Percentiles rank a stretch among this genome's conserved stretches.
phyloP scores from a whole-genome alignment of 176 grass and related monocot species.

The Musa itinerans region DNA sequence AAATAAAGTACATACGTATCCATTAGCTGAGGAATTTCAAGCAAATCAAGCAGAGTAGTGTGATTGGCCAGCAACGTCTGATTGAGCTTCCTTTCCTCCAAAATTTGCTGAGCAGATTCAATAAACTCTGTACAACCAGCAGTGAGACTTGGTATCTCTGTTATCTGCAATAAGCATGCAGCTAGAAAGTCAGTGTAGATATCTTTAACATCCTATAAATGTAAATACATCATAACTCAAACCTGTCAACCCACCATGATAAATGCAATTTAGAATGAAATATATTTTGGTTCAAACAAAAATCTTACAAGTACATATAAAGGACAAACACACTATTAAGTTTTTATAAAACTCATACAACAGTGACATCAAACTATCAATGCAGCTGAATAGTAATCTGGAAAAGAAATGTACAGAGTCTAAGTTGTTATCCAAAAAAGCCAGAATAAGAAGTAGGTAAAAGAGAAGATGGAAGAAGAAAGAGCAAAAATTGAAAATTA shows the following conservation, averaged over 20 bases:
- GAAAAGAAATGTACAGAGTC: not conserved
- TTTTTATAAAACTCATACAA: too few species aligned
- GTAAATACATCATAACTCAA: not conserved
- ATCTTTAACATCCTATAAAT: not conserved
- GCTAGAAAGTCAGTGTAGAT: not conserved
- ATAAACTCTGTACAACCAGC: conserved; percentile 96
- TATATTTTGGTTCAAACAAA: not conserved
- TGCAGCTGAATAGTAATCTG: not conserved
- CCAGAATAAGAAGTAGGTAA: too few species aligned
- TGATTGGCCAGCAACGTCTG: conserved; percentile 92
- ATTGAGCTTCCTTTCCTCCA: conserved; percentile 97
- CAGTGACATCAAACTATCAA: not conserved
- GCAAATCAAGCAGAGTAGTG: conserved; percentile 89
- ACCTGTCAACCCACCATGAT: not conserved
- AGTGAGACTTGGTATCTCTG: conserved; percentile 96
- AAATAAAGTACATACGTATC: conserved; percentile 66
- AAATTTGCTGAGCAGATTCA: conserved; percentile 87
- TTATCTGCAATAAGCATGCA: conserved; percentile 52
- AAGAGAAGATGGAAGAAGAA: too few species aligned
- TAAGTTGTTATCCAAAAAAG: not conserved
- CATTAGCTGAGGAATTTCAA: conserved; percentile 96
- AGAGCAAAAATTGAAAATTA: too few species aligned
- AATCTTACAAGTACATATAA: too few species aligned
- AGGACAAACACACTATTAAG: too few species aligned
- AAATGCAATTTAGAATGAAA: not conserved